Evolutionary conservation across 1,284 basidiomycete species (phyloP), one percentile per base, ranked within the genome.

Genomic region (Ustilago sp.): DNA sequence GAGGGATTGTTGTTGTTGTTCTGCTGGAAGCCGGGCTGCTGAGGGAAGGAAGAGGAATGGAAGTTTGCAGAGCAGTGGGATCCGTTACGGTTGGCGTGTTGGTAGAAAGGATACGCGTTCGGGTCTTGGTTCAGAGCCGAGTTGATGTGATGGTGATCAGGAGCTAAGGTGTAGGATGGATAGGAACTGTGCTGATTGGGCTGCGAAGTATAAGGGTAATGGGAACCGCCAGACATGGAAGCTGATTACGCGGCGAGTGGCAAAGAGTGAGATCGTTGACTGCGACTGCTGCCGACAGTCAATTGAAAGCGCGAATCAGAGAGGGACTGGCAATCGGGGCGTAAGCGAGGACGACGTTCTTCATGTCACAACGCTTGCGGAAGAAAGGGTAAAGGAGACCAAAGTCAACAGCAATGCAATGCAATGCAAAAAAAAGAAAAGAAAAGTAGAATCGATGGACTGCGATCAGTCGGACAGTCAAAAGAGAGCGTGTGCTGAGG

Each of bases 141-240:
- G 52, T 65, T 41, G 47, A 41, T 11, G 13, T 41, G 28, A 15
- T 54, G 34, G 43, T 58, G 68, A 35, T 35, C 35, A 1, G 56
- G 35, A 39, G 53, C 19, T 15, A 50, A 56, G 7, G 52, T n/a
- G 23, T 36, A 50, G 50, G 50, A 31, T 35, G 41, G 50, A 19
- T 60, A 38, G 43, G 23, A 51, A 43, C 50, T 51, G 50, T 61
- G 53, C 41, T 62, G 51, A 41, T 61, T 47, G 36, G 32, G 56
- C 45, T 72, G 69, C 19, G 31, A 41, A 38, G 43, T 48, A 45
- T 62, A 63, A 56, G 69, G 63, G 48, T 59, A 39, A 15, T 72
- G 63, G 59, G 62, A 54, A 36, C 71, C 71, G 39, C 65, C 62
- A 48, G 71, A 74, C 71, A 74, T 74, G 45, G 62, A 63, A 63